phyloP scores from a whole-genome alignment of 2,329 filamentous ascomycete species.

The Chalaropsis thielavioides region DNA sequence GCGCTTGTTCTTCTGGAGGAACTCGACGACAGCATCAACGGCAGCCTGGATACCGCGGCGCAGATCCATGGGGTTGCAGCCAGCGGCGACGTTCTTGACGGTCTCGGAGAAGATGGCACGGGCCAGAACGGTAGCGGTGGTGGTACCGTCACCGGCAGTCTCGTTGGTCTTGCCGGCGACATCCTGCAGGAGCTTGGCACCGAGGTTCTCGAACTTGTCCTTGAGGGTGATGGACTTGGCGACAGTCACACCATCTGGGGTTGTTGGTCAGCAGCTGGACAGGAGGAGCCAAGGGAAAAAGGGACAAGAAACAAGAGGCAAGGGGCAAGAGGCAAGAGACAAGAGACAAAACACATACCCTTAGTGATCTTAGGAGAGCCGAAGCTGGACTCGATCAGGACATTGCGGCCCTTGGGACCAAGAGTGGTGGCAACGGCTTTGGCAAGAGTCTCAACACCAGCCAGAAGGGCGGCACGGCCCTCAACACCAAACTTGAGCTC shows the following conservation, averaged over 20 bases:
- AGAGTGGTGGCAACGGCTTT: constrained; percentile 92
- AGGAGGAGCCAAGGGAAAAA: not conserved
- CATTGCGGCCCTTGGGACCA: constrained; percentile 95
- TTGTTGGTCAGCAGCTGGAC: constrained; percentile 20
- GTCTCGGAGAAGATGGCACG: constrained; percentile 99
- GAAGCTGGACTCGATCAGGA: constrained; percentile 95
- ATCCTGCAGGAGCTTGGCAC: constrained; percentile 89
- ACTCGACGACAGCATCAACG: constrained; percentile 87
- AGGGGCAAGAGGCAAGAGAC: too few relatives aligned
- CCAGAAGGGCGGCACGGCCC: constrained; percentile 72
- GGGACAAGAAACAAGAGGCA: too few relatives aligned
- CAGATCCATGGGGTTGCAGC: constrained; percentile 99
- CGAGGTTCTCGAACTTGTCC: constrained; percentile 99
- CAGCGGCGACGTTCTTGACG: constrained; percentile 97
- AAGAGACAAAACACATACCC: constrained; percentile 41
- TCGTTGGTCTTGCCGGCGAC: constrained; percentile 99
- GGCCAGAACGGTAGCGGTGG: constrained; percentile 90
- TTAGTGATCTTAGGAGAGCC: constrained; percentile 99
- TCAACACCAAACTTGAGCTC: constrained; percentile 98
- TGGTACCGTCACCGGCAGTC: constrained; percentile 95
- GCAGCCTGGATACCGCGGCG: constrained; percentile 93
- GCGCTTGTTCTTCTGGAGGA: constrained; percentile 87
- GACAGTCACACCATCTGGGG: constrained; percentile 69
- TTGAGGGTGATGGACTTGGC: constrained; percentile 81
- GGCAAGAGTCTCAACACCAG: constrained; percentile 91